Percentiles rank a stretch among this genome's conserved stretches.
phyloP scores from a whole-genome alignment of 106 monocot species.

The Platanthera guangdongensis region DNA sequence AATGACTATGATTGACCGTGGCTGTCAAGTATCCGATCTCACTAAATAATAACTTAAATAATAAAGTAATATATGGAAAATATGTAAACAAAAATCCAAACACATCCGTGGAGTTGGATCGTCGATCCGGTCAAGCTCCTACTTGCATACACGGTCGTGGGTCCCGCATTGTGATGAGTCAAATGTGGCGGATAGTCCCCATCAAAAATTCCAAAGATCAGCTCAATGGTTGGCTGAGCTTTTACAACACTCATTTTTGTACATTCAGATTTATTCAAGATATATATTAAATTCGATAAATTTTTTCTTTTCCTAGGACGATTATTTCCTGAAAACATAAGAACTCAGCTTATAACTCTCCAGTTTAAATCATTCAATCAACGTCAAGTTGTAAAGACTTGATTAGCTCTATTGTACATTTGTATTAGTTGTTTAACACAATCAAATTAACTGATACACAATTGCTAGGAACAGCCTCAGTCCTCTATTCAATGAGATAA shows the following conservation, averaged over 20 bases:
- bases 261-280: constrained; percentile 1
- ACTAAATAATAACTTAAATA: too few relatives aligned
- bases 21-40: too few relatives aligned
- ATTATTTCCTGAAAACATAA: background rate
- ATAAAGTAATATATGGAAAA: too few relatives aligned
- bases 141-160: too few relatives aligned
- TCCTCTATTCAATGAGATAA: background rate
- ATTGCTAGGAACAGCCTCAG: background rate
- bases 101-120: too few relatives aligned
- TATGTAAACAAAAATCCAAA: too few relatives aligned
- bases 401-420: background rate
- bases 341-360: background rate
- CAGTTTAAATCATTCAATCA: background rate
- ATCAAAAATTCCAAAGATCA: background rate
- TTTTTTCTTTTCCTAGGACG: background rate
- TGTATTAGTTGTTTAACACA: background rate
- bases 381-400: background rate
- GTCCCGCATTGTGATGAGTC: too few relatives aligned
- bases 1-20: too few relatives aligned
- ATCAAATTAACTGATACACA: background rate
- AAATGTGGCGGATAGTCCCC: too few relatives aligned
- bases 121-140: too few relatives aligned
- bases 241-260: background rate
- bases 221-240: background rate
- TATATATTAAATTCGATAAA: background rate